A percentile compares a stretch with the other conserved stretches of the same genome.
phyloP scores from a whole-genome alignment of 108 stramenopile genomes.

The Nitzschia inconspicua region DNA sequence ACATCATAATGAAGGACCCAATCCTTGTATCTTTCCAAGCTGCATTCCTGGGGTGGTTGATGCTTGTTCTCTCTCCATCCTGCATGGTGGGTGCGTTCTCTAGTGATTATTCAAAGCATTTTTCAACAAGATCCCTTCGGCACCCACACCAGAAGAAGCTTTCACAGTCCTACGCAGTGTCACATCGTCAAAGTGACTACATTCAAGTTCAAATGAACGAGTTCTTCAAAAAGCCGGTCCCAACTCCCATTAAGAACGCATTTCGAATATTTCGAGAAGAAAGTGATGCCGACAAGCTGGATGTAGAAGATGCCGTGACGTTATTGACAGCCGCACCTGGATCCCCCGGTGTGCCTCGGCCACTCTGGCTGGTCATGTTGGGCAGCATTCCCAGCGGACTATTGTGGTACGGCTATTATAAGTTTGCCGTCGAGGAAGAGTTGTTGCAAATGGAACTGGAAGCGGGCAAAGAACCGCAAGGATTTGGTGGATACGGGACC shows the following conservation, averaged over 20 bases:
- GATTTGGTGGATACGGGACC: conserved; percentile 49
- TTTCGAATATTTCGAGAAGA: conserved; percentile 16
- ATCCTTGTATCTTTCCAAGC: no score
- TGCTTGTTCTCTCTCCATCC: no score
- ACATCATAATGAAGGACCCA: no score
- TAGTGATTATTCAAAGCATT: no score
- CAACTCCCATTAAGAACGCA: conserved; percentile 5
- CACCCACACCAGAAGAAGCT: no score
- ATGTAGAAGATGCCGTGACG: conserved; percentile 17
- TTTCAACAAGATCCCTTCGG: no score
- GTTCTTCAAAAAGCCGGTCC: conserved; percentile 40
- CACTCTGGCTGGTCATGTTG: conserved; percentile 40
- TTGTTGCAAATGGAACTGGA: conserved; percentile 37
- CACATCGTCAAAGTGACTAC: neutral
- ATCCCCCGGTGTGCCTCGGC: conserved; percentile 35
- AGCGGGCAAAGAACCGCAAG: conserved; percentile 13
- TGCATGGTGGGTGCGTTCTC: no score
- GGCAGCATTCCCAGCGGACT: conserved; percentile 37
- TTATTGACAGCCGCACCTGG: conserved; percentile 37
- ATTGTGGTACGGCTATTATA: conserved; percentile 52
- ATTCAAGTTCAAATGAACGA: conserved; percentile 29
- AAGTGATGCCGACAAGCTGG: neutral
- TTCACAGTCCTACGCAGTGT: neutral
- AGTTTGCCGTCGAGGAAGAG: conserved; percentile 51
- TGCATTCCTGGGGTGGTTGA: no score